phyloP scores from a whole-genome alignment of 106 monocot genomes.

The Dioscorea zingiberensis region DNA sequence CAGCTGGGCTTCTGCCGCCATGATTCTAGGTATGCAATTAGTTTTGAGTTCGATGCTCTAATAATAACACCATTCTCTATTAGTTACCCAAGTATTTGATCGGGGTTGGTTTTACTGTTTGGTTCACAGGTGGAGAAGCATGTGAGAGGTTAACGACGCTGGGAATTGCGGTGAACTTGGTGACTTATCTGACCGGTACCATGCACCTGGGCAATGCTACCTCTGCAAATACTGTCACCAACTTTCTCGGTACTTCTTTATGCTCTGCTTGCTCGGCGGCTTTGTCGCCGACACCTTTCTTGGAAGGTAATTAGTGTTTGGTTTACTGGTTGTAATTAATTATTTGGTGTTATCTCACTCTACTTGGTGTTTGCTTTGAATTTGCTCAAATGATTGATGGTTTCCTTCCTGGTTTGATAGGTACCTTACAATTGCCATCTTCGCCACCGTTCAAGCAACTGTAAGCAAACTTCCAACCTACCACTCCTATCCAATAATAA shows the following conservation, averaged over 20 bases:
- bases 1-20: constrained; percentile 60
- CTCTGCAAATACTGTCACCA: constrained; percentile 56
- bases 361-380: no score
- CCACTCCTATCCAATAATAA: no score
- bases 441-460: constrained; percentile 46
- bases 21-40: constrained; percentile 36
- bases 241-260: constrained; percentile 66
- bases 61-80: background rate
- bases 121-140: constrained; percentile 38
- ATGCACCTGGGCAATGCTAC: constrained; percentile 72
- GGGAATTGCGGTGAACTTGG: constrained; percentile 60
- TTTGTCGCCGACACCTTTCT: constrained; percentile 59
- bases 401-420: background rate
- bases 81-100: no score
- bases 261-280: constrained; percentile 57
- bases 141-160: constrained; percentile 64
- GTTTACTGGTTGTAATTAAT: no score
- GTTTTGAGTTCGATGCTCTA: background rate
- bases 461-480: no score
- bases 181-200: constrained; percentile 58
- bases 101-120: background rate
- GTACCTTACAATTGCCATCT: constrained; percentile 70
- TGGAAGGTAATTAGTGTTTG: constrained; percentile 13
- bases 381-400: background rate
- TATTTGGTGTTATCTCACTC: background rate